Percentiles rank a stretch among this genome's conserved stretches.
phyloP scores from a whole-genome alignment of 257 asterid genomes.

The Salvia splendens region DNA sequence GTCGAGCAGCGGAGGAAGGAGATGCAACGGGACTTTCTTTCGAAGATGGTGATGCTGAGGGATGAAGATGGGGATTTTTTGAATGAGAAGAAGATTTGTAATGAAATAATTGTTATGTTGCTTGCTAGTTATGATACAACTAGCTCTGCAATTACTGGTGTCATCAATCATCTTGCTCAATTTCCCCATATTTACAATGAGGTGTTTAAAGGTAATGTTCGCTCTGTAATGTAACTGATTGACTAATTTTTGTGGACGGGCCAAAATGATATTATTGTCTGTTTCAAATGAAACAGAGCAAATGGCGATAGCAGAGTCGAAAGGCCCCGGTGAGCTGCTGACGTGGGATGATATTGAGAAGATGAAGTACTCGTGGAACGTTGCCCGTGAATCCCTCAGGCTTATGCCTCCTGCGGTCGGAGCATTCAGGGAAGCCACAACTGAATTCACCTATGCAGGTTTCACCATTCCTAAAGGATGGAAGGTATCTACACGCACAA shows the following conservation, averaged over 20 bases:
- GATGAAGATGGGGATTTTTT: conserved; percentile 47
- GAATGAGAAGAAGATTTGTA: conserved; percentile 48
- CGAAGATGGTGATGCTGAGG: conserved; percentile 49
- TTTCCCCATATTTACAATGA: conserved; percentile 56
- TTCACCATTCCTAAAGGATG: conserved; percentile 19
- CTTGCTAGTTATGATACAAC: conserved; percentile 65
- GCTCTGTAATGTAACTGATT: too few relatives aligned
- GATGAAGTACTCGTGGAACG: conserved; percentile 24
- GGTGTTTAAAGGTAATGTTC: conserved; percentile 46
- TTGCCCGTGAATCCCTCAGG: neutral
- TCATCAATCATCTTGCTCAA: conserved; percentile 52
- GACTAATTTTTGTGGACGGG: too few relatives aligned
- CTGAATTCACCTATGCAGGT: conserved; percentile 9
- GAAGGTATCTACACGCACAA: neutral
- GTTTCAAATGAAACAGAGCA: conserved; percentile 34
- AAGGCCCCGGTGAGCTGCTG: conserved; percentile 45
- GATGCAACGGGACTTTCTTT: conserved; percentile 40
- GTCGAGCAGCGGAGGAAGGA: conserved; percentile 55
- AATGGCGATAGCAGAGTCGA: conserved; percentile 47
- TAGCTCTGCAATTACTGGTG: conserved; percentile 53
- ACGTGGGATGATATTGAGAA: conserved; percentile 6
- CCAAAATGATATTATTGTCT: too few relatives aligned
- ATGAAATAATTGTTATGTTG: conserved; percentile 38
- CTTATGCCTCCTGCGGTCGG: neutral
- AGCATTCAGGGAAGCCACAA: neutral